These are phyloP conservation scores for Linum tenue DNA, from an alignment of 345 rosid genomes.

Conservation along the genomic window DNA sequence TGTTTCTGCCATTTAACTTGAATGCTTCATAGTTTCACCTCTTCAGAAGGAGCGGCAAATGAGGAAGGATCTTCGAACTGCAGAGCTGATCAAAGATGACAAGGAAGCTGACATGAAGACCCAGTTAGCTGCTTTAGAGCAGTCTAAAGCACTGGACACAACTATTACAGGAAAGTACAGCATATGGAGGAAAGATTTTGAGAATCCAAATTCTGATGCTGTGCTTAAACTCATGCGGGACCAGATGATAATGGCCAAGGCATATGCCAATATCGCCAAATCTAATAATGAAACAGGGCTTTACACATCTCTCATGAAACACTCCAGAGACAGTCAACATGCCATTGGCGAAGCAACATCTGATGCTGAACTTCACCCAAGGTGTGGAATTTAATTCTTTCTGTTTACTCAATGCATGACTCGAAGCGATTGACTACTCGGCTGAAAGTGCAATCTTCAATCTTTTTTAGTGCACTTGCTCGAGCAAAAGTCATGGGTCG, in stretches of 20 bases:
- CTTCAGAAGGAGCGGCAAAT: constrained; percentile 50
- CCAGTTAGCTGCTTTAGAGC: constrained; percentile 54
- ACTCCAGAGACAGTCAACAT: constrained; percentile 45
- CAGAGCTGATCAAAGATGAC: constrained; percentile 49
- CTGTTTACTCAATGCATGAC: background rate
- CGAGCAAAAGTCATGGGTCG: constrained; percentile 87
- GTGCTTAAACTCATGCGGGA: constrained; percentile 84
- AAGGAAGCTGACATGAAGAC: constrained; percentile 45
- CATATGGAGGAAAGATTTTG: constrained; percentile 90
- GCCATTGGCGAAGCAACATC: constrained; percentile 69
- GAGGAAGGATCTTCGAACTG: constrained; percentile 57
- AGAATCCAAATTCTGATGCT: constrained; percentile 74
- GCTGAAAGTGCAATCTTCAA: constrained; percentile 9
- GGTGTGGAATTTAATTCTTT: constrained; percentile 35
- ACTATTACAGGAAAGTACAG: constrained; percentile 63
- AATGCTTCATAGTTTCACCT: constrained; percentile 21
- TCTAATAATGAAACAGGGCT: constrained; percentile 49
- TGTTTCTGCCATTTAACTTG: constrained; percentile 15
- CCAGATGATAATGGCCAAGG: constrained; percentile 94
- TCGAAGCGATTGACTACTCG: constrained; percentile 6
- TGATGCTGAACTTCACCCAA: constrained; percentile 72
- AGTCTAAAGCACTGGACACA: constrained; percentile 44
- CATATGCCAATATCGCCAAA: constrained; percentile 82
- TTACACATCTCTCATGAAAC: constrained; percentile 51
- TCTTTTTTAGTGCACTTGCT: constrained; percentile 59